phyloP scores from a whole-genome alignment of 2,329 filamentous ascomycete genomes.

The Alternaria gaisen region DNA sequence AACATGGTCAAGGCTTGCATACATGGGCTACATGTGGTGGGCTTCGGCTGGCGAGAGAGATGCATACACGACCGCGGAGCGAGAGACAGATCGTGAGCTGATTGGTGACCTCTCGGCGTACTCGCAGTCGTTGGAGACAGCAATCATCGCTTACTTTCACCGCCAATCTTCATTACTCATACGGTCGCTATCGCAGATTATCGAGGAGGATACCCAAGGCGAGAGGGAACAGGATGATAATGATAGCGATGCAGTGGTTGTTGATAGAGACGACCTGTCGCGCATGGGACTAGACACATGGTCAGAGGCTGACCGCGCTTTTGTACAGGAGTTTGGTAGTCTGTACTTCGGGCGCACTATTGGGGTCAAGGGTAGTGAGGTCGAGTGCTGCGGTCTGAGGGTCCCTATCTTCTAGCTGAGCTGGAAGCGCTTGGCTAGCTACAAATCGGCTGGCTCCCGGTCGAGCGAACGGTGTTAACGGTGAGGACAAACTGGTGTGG shows the following conservation, averaged over 20 bases:
- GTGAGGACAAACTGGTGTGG: slow-evolving; percentile 3
- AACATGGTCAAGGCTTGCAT: slow-evolving; percentile 77
- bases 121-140: slow-evolving; percentile 67
- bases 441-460: slow-evolving; percentile 16
- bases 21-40: slow-evolving; percentile 90
- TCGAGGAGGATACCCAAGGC: slow-evolving; percentile 60
- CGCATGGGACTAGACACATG: slow-evolving; percentile 81
- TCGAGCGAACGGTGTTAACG: not conserved
- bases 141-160: slow-evolving; percentile 83
- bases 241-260: slow-evolving; percentile 54
- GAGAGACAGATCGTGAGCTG: slow-evolving; percentile 58
- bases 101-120: slow-evolving; percentile 54
- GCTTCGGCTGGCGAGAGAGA: slow-evolving; percentile 80
- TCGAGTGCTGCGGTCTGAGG: slow-evolving; percentile 77
- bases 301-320: slow-evolving; percentile 74
- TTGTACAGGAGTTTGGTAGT: slow-evolving; percentile 69
- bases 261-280: slow-evolving; percentile 72
- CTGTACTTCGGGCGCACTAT: slow-evolving; percentile 73
- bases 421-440: slow-evolving; percentile 3
- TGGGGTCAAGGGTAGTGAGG: slow-evolving; percentile 71
- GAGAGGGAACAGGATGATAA: slow-evolving; percentile 45
- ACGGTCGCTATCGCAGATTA: slow-evolving; percentile 67
- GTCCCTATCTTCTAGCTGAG: slow-evolving; percentile 54
- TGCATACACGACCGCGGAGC: slow-evolving; percentile 63
- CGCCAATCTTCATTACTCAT: slow-evolving; percentile 74